Percentiles rank a stretch among this genome's conserved stretches.
Conservation (phyloP, 2,329 filamentous ascomycete genomes). For the Trichoderma arundinaceum region DNA sequence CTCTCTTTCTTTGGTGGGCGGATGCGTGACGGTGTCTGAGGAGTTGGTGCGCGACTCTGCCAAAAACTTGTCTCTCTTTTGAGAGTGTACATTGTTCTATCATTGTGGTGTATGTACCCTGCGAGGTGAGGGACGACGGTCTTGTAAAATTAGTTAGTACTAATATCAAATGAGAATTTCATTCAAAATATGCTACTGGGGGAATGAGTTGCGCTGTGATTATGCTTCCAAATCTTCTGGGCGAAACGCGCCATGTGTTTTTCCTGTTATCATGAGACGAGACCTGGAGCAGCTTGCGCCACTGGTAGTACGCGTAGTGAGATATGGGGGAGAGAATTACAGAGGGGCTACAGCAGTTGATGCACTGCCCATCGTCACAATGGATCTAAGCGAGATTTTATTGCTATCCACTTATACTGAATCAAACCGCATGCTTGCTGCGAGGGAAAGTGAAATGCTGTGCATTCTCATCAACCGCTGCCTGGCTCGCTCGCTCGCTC, state of each 20-base stretch:
- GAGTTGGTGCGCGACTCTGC: conserved; percentile 8
- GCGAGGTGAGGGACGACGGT: neutral
- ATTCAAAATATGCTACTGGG: no score
- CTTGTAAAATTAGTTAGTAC: conserved; percentile 2
- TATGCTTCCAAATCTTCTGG: neutral
- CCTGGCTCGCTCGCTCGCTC: no score
- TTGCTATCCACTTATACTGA: no score
- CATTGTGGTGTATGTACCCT: no score
- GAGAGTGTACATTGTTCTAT: neutral
- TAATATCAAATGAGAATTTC: no score
- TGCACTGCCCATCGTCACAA: no score
- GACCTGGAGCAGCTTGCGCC: conserved; percentile 4
- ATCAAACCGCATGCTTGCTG: no score
- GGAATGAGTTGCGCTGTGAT: neutral
- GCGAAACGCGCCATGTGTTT: neutral
- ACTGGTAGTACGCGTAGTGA: conserved; percentile 9
- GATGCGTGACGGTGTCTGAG: neutral
- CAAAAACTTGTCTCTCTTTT: neutral
- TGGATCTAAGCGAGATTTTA: no score
- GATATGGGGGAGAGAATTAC: neutral
- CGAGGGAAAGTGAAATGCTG: no score
- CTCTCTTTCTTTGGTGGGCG: conserved; percentile 2
- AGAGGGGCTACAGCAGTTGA: neutral
- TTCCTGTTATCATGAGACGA: neutral
- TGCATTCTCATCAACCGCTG: no score